These are phyloP conservation scores for Chrysosporium queenslandicum DNA, from an alignment of 2,329 filamentous ascomycete genomes.

Conservation along the genomic window DNA sequence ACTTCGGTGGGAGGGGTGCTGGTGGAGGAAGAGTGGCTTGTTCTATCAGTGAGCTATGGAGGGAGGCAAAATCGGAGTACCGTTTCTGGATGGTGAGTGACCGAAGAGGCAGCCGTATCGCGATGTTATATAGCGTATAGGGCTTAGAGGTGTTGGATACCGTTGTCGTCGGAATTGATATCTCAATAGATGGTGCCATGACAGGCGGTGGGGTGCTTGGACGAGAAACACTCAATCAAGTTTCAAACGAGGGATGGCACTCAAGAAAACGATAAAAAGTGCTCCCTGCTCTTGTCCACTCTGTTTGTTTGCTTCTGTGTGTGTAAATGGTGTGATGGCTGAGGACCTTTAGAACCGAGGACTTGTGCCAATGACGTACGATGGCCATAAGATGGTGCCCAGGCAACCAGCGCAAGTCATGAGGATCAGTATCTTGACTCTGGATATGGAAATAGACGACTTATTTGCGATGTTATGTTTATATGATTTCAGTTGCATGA, in stretches of 20 bases:
- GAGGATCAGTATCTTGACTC: too few species aligned
- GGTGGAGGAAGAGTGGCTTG: slow-evolving; percentile 46
- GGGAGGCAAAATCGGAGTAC: slow-evolving; percentile 53
- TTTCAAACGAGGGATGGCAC: too few species aligned
- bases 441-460: too few species aligned
- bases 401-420: too few species aligned
- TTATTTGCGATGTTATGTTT: too few species aligned
- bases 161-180: slow-evolving; percentile 37
- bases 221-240: background rate
- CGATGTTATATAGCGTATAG: slow-evolving; percentile 51
- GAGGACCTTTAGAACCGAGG: too few species aligned
- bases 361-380: too few species aligned
- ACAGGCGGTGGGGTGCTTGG: background rate
- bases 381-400: background rate
- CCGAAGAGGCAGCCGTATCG: slow-evolving; percentile 51
- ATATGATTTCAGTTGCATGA: too few species aligned
- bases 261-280: background rate
- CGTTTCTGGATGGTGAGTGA: slow-evolving; percentile 51
- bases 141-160: slow-evolving; percentile 38
- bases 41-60: slow-evolving; percentile 44
- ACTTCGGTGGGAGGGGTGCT: slow-evolving; percentile 47
- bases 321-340: too few species aligned
- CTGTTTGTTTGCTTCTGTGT: background rate
- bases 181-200: slow-evolving; percentile 30
- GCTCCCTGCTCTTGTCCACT: background rate